Percentiles rank a stretch among this genome's conserved stretches.
Evolutionary conservation across 768 basidiomycete genomes (phyloP).

Genomic region (Hygrophorus pudorinus): DNA sequence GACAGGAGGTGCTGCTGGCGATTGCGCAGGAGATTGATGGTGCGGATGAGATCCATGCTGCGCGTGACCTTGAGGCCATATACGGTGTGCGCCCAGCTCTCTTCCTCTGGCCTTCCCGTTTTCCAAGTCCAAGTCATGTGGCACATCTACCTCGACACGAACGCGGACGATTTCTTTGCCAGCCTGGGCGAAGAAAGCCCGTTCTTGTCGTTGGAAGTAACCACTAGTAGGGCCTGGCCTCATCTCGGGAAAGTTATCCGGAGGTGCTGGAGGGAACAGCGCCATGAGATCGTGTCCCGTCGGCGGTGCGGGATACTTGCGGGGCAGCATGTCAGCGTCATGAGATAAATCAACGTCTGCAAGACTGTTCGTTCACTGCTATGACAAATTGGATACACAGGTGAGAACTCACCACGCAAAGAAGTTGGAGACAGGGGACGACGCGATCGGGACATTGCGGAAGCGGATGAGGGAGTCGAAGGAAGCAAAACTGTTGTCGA

Average conservation of each 20-base stretch:
- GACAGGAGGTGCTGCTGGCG: not conserved
- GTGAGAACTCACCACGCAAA: constrained; percentile 38
- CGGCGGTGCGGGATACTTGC: constrained; percentile 66
- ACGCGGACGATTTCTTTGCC: constrained; percentile 72
- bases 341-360: constrained; percentile 59
- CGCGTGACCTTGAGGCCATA: constrained; percentile 15
- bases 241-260: constrained; percentile 44
- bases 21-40: constrained; percentile 1
- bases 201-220: constrained; percentile 68
- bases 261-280: constrained; percentile 66
- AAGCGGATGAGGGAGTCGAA: constrained; percentile 22
- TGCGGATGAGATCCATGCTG: not conserved
- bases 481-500: constrained; percentile 11
- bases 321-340: constrained; percentile 34
- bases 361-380: constrained; percentile 1
- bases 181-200: constrained; percentile 71
- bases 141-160: constrained; percentile 58
- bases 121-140: constrained; percentile 19
- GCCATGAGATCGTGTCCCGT: constrained; percentile 82
- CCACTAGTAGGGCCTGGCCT: constrained; percentile 58
- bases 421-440: constrained; percentile 57
- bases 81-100: constrained; percentile 15
- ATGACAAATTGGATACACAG: not conserved
- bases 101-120: constrained; percentile 6
- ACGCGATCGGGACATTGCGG: constrained; percentile 26